Percentiles rank a stretch among this genome's conserved stretches.
Conservation (phyloP, 1,284 basidiomycete genomes). For the Naganishia sp. region DNA sequence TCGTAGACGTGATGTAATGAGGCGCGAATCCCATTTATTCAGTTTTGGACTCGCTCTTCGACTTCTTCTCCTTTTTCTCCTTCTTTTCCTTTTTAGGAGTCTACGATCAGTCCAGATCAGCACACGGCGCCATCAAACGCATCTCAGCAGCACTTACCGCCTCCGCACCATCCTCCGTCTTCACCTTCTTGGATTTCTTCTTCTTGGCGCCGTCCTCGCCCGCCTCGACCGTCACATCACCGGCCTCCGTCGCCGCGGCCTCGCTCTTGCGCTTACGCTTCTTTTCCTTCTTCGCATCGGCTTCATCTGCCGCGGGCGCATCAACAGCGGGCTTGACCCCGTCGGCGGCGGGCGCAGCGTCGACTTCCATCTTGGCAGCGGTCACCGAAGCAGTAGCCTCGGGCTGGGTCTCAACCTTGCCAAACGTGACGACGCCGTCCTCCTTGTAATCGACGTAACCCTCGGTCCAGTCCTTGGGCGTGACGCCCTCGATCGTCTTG, state of each 20-base stretch:
- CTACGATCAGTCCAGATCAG: slow-evolving; percentile 28
- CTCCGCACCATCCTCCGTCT: slow-evolving; percentile 59
- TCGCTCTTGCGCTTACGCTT: slow-evolving; percentile 57
- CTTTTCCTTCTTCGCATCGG: slow-evolving; percentile 51
- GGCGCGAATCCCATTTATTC: slow-evolving; percentile 24
- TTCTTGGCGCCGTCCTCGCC: slow-evolving; percentile 58
- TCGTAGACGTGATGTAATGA: neutral
- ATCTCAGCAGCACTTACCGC: slow-evolving; percentile 59
- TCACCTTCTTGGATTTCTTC: slow-evolving; percentile 59
- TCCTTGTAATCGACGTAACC: slow-evolving; percentile 87
- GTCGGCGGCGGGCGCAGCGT: slow-evolving; percentile 53
- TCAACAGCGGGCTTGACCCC: slow-evolving; percentile 53
- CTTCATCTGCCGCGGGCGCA: slow-evolving; percentile 41
- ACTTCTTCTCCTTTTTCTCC: slow-evolving; percentile 61
- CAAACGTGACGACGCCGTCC: slow-evolving; percentile 42
- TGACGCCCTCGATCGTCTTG: slow-evolving; percentile 84
- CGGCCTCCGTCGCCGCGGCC: slow-evolving; percentile 39
- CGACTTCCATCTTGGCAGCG: slow-evolving; percentile 40
- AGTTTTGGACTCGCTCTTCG: slow-evolving; percentile 45
- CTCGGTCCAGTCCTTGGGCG: slow-evolving; percentile 85
- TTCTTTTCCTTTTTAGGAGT: slow-evolving; percentile 36
- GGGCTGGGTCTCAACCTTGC: slow-evolving; percentile 45
- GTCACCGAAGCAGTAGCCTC: slow-evolving; percentile 57
- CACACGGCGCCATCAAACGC: neutral
- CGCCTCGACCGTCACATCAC: slow-evolving; percentile 55